phyloP scores from a whole-genome alignment of 2,329 filamentous ascomycete genomes.

The Claviceps paspali region DNA sequence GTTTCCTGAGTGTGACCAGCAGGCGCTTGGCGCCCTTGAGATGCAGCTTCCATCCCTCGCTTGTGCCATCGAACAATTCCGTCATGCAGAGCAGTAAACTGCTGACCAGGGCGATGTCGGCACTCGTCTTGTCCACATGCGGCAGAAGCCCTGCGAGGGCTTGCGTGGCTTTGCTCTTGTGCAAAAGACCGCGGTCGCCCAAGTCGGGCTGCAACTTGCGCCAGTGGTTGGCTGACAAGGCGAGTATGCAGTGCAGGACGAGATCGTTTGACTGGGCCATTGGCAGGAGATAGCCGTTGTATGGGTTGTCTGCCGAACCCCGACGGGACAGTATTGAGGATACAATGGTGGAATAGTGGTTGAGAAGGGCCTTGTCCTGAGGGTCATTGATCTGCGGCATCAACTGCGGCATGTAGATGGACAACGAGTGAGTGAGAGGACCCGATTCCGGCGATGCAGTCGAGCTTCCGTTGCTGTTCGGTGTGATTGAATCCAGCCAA shows the following conservation, averaged over 20 bases:
- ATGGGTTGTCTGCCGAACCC: conserved; percentile 15
- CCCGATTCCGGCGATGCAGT: conserved; percentile 10
- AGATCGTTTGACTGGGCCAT: conserved; percentile 18
- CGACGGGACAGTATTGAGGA: conserved; percentile 18
- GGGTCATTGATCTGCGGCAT: conserved; percentile 15
- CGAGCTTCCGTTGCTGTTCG: conserved; percentile 12
- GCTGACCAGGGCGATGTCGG: conserved; percentile 22
- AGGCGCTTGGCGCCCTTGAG: conserved; percentile 26
- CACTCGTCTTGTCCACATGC: conserved; percentile 17
- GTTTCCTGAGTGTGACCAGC: conserved; percentile 16
- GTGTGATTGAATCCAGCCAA: conserved; percentile 13
- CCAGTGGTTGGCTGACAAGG: conserved; percentile 20
- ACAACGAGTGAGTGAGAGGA: conserved; percentile 9
- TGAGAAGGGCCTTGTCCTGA: conserved; percentile 18
- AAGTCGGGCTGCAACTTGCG: conserved; percentile 17
- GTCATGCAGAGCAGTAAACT: conserved; percentile 27
- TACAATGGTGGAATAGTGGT: conserved; percentile 20
- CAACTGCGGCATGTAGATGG: conserved; percentile 15
- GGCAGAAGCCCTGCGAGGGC: conserved; percentile 17
- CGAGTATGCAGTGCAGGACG: conserved; percentile 18
- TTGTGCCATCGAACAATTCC: conserved; percentile 26
- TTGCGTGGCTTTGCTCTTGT: conserved; percentile 18
- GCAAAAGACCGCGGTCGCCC: conserved; percentile 15
- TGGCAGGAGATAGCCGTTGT: conserved; percentile 17
- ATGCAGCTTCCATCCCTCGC: conserved; percentile 26